Conservation (phyloP, 2,329 filamentous ascomycete species). For the Fusarium concolor region DNA sequence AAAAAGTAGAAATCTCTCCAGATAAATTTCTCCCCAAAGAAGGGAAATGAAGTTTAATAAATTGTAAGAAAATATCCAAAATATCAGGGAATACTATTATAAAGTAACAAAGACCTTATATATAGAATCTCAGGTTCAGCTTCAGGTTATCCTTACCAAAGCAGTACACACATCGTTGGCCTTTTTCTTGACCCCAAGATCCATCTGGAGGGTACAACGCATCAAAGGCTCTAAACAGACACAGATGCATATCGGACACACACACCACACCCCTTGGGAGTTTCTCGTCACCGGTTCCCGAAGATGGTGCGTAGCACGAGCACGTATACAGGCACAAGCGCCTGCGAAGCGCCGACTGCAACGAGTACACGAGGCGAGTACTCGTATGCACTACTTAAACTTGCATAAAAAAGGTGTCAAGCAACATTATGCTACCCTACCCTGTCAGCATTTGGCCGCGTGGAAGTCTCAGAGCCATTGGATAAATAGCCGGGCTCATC, state of each 20-base stretch:
- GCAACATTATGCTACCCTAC: slow-evolving; percentile 28
- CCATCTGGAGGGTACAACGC: slow-evolving; percentile 1
- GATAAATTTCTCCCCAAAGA: neutral
- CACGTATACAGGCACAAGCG: slow-evolving; percentile 14
- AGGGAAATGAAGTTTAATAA: no score
- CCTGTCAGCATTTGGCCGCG: slow-evolving; percentile 21
- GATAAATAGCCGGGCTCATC: slow-evolving; percentile 15
- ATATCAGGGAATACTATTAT: no score
- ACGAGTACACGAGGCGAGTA: neutral
- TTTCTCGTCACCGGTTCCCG: slow-evolving; percentile 29
- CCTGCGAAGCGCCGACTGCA: slow-evolving; percentile 19
- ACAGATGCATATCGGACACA: slow-evolving; percentile 8
- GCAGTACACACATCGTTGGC: no score
- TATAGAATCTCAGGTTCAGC: no score
- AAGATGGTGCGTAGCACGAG: slow-evolving; percentile 27
- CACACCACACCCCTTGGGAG: neutral
- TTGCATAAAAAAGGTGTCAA: slow-evolving; percentile 29
- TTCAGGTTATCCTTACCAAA: no score
- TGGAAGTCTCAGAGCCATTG: slow-evolving; percentile 24
- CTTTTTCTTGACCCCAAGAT: neutral
- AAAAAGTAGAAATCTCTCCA: neutral
- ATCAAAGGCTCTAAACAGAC: slow-evolving; percentile 11
- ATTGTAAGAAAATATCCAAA: no score
- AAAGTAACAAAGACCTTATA: no score
- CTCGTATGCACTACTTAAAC: slow-evolving; percentile 20